phyloP scores from a whole-genome alignment of 139 green algal species.

The Volvox africanus region DNA sequence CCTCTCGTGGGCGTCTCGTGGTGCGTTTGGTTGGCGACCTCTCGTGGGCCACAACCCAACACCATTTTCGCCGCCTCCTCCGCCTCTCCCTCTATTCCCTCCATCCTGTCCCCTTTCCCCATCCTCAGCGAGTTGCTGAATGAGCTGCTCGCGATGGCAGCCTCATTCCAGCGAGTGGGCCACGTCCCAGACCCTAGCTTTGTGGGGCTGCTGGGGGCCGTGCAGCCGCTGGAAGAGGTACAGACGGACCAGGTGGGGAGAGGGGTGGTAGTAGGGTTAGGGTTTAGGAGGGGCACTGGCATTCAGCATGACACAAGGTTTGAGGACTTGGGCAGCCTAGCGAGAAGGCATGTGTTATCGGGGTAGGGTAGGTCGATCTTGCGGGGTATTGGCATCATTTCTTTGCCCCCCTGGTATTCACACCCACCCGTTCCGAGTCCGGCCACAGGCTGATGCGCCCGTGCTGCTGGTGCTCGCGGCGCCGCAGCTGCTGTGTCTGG shows the following conservation, averaged over 20 bases:
- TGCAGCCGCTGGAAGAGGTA: slow-evolving; percentile 13
- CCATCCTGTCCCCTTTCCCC: not conserved
- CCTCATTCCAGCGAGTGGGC: slow-evolving; percentile 3
- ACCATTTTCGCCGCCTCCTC: not conserved
- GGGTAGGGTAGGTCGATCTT: no score
- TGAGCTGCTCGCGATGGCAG: slow-evolving; percentile 9
- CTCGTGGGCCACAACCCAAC: not conserved
- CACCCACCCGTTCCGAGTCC: not conserved
- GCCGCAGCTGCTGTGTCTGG: slow-evolving; percentile 21
- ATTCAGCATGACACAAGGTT: no score
- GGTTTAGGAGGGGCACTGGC: no score
- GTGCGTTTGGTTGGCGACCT: no score
- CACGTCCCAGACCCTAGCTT: slow-evolving; percentile 8
- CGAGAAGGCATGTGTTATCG: no score
- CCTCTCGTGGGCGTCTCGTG: no score
- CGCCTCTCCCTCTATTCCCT: not conserved
- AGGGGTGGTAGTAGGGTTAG: no score
- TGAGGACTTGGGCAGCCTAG: no score
- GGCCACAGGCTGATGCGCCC: not conserved
- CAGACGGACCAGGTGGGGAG: no score
- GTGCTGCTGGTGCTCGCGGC: slow-evolving; percentile 13
- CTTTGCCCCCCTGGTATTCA: no score
- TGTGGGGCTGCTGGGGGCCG: not conserved
- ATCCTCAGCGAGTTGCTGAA: not conserved
- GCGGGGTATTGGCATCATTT: no score